Base-by-base conservation (phyloP, 768 basidiomycete genomes). In the Naganishia friedmannii region DNA sequence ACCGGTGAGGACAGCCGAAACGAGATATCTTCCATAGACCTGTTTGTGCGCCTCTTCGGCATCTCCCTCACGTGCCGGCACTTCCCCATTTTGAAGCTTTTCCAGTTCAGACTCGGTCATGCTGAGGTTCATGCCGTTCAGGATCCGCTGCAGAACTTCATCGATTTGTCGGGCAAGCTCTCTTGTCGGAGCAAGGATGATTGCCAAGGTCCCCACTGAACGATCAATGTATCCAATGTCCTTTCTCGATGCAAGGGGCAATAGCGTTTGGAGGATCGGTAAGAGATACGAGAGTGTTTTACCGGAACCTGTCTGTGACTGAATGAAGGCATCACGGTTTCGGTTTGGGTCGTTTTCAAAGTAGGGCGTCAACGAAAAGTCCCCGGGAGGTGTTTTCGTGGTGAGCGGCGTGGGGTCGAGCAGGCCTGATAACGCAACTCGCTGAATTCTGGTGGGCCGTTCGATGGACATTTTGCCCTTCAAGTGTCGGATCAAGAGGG, bases 91-190 rank as follows among this genome's bases (percentile, higher is more conserved):
- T 32, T 45, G 23, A 21, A 55, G 45, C 13, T 37, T 56, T 13
- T 42, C 54, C 17, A 66, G 67, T 28, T 67, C 53, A 32, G 67
- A 53, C 19, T 57, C 60, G 26, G 65, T 54, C 65, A 69, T 54
- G 48, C 48, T 53, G 96, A 85, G 75, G 87, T 86, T 65, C 54
- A 68, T 57, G 32, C 70, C 68, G 21, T 63, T 63, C 4, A 98
- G 84, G 7, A 98, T 81, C 19, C 85, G 83, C 73, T 93, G 92
- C 15, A 97, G 85, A n/a, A 98, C 94, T 75, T 96, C 92, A 10
- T 90, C 92, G 66, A 97, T 97, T 78, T 99, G 96, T 77, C 92
- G 92, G 1, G 95, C 96, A 17, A 98, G 86, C 82, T 98, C 96
- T 65, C 94, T 88, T 3, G 95, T 97, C 0, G 95, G 95, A 1